phyloP scores from a whole-genome alignment of 2,329 filamentous ascomycete species.

The Pseudofabraea citricarpa region DNA sequence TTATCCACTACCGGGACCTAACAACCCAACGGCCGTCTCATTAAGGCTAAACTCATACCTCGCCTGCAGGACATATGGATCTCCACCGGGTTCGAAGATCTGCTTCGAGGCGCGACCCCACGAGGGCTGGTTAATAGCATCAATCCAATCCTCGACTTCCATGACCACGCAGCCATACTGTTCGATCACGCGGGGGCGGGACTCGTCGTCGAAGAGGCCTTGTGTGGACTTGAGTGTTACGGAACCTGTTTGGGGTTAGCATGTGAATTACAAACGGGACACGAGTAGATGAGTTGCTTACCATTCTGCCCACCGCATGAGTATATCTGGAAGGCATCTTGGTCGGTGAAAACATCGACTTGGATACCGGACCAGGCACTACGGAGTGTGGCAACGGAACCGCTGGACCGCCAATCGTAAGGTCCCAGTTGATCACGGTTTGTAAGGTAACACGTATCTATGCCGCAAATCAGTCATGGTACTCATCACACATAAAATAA shows the following conservation, averaged over 20 bases:
- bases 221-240: conserved; percentile 67
- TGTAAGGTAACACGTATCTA: conserved; percentile 65
- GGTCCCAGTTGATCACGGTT: conserved; percentile 53
- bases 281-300: background rate
- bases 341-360: conserved; percentile 76
- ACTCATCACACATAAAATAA: conserved; percentile 3
- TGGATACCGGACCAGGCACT: conserved; percentile 78
- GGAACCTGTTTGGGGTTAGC: conserved; percentile 30
- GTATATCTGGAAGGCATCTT: conserved; percentile 86
- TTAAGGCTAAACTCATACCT: conserved; percentile 48
- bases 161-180: conserved; percentile 84
- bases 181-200: conserved; percentile 58
- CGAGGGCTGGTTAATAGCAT: conserved; percentile 85
- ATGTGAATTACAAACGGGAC: background rate
- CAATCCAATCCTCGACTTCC: conserved; percentile 92
- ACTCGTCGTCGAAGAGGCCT: conserved; percentile 50
- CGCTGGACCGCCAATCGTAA: conserved; percentile 58
- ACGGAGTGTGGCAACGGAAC: conserved; percentile 61
- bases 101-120: conserved; percentile 68
- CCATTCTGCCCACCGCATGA: conserved; percentile 72
- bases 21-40: conserved; percentile 14
- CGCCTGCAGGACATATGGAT: conserved; percentile 58
- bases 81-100: conserved; percentile 53
- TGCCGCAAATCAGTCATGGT: background rate
- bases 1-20: conserved; percentile 15